A percentile compares a stretch with the other conserved stretches of the same genome.
These are phyloP conservation scores for Acer campestre DNA, from an alignment of 345 rosid species.

Conservation along the genomic window DNA sequence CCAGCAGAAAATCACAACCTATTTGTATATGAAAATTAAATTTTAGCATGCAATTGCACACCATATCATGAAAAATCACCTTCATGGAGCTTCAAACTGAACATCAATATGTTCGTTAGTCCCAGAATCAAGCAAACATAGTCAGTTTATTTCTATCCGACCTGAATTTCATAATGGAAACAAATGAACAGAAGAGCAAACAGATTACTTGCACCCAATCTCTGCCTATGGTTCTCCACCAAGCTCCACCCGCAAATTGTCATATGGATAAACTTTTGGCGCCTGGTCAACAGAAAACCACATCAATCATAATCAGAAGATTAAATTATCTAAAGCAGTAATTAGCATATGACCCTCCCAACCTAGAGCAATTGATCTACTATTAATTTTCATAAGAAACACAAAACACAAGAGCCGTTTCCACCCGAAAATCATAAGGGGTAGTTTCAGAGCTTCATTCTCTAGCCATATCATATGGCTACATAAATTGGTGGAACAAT, in stretches of 20 bases:
- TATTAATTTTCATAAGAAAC: constrained; percentile 3
- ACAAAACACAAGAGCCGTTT: neutral
- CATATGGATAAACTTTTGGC: constrained; percentile 90
- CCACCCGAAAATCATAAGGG: neutral
- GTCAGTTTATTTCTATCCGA: constrained; percentile 31
- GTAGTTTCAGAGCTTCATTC: neutral
- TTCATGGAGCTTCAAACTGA: constrained; percentile 16
- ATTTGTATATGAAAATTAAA: no score
- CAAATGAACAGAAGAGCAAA: constrained; percentile 11
- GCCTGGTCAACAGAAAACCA: constrained; percentile 47
- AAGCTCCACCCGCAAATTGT: constrained; percentile 94
- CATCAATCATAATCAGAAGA: constrained; percentile 7
- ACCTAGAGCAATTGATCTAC: neutral
- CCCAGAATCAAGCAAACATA: constrained; percentile 1
- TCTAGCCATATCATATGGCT: neutral
- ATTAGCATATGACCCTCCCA: neutral
- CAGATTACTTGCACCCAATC: constrained; percentile 1
- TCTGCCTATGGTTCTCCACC: constrained; percentile 78
- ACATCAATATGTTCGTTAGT: constrained; percentile 20
- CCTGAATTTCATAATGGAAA: constrained; percentile 8
- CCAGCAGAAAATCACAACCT: neutral
- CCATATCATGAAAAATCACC: neutral
- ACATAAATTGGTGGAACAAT: neutral
- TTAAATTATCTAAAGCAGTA: neutral
- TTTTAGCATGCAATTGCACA: neutral